Evolutionary conservation across 1,284 basidiomycete species (phyloP), one percentile per base, ranked within the genome.

Genomic region (Ceratobasidium theobromae): DNA sequence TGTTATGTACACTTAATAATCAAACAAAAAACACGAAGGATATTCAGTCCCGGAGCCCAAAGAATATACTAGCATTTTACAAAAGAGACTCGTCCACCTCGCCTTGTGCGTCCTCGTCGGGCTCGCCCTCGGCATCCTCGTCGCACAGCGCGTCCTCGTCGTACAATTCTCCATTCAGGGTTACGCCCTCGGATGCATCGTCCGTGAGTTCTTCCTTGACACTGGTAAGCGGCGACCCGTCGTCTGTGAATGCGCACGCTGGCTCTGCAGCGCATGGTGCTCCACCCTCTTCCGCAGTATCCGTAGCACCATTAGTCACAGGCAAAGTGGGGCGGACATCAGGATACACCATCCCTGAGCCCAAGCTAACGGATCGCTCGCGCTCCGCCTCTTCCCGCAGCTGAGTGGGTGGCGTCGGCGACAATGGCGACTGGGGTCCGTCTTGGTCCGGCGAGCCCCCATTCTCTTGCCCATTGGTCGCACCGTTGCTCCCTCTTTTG

Each of bases 61-160:
- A 40, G 28, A 52, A 64, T 5, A 43, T 18, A 23, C 35, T 48
- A 12, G 3, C 33, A 32, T 23, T 45, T 64, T 25, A 64, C 14
- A 60, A 52, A 32, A 64, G 14, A 53, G 60, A 64, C 49, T 80
- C 80, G 40, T 80, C 80, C 21, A 80, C 79, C 1, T 75, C 72
- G 14, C 77, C 77, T 25, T 80, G 79, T 18, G 67, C 74, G 64
- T 77, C 77, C 45, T 72, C 67, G 51, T 69, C 60, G 48, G 67
- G 65, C 48, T 74, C 66, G 18, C 69, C 71, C 38, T 71, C 73
- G 38, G 76, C 76, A 28, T 77, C 77, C 43, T 78, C 80, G 41
- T 79, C 79, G 23, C 76, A 79, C 25, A 77, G 76, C 27, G 72
- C 78, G 18, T 76, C 79, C n/a, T 78, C 79, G 52, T 70, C 70